Evolutionary conservation across 257 asterid species (phyloP).

Genomic region (Haberlea rhodopensis): DNA sequence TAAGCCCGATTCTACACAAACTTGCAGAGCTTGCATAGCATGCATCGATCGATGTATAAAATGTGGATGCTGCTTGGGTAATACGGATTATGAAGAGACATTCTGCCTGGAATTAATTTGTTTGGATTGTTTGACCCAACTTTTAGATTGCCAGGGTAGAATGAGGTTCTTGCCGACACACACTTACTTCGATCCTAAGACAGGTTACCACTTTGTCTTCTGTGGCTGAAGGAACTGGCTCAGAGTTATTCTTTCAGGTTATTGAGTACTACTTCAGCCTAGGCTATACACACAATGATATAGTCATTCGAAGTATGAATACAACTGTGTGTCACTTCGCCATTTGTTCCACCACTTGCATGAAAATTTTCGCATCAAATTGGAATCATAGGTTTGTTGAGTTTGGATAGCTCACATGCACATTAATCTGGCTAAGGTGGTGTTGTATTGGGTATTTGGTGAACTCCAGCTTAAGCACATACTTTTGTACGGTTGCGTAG

Average conservation of each 20-base stretch:
- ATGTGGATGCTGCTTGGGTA: constrained; percentile 74
- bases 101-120: constrained; percentile 48
- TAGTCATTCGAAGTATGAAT: neutral
- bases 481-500: no score
- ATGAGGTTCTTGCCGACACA: constrained; percentile 26
- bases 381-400: constrained; percentile 3
- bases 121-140: constrained; percentile 39
- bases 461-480: neutral
- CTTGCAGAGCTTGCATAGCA: constrained; percentile 61
- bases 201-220: constrained; percentile 40
- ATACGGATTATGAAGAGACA: constrained; percentile 56
- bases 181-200: constrained; percentile 27
- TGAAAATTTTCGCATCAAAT: neutral
- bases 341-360: neutral
- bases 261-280: neutral
- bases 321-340: neutral
- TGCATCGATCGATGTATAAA: constrained; percentile 68
- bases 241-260: neutral
- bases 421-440: neutral
- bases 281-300: neutral
- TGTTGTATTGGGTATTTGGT: neutral
- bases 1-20: constrained; percentile 31
- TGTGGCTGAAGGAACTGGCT: constrained; percentile 33
- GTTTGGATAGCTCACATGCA: neutral
- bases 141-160: constrained; percentile 32